Conservation (phyloP, 805 yeast genomes). For the Lachancea sp. region DNA sequence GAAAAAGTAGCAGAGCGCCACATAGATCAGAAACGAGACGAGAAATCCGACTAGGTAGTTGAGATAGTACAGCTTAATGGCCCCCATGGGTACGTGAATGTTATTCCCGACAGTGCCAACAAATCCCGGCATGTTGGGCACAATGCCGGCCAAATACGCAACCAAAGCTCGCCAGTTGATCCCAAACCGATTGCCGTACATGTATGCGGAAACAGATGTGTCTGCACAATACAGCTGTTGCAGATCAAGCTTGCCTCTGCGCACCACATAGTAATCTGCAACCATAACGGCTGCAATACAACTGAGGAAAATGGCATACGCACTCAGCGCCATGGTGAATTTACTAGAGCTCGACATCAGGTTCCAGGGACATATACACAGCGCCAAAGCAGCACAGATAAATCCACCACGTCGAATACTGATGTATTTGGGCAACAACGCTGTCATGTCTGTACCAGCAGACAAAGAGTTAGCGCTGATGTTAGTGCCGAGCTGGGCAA, state of each 20-base stretch:
- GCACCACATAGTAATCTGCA: slow-evolving; percentile 62
- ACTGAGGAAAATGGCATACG: slow-evolving; percentile 76
- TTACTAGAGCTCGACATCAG: slow-evolving; percentile 60
- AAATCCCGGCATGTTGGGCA: slow-evolving; percentile 82
- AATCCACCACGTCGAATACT: slow-evolving; percentile 77
- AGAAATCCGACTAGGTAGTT: slow-evolving; percentile 74
- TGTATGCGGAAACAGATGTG: slow-evolving; percentile 41
- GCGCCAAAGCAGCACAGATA: slow-evolving; percentile 65
- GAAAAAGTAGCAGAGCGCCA: slow-evolving; percentile 43
- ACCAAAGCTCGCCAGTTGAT: slow-evolving; percentile 78
- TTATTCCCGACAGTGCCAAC: slow-evolving; percentile 58
- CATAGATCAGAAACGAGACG: slow-evolving; percentile 50
- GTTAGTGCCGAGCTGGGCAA: slow-evolving; percentile 76
- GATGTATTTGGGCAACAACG: slow-evolving; percentile 54
- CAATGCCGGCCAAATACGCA: slow-evolving; percentile 74
- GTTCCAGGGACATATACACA: slow-evolving; percentile 79
- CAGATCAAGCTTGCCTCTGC: slow-evolving; percentile 63
- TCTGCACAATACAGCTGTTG: slow-evolving; percentile 56
- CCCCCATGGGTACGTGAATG: slow-evolving; percentile 58
- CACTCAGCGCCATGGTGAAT: slow-evolving; percentile 74
- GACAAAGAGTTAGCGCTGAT: slow-evolving; percentile 66
- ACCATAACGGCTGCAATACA: slow-evolving; percentile 74
- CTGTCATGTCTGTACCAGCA: slow-evolving; percentile 68
- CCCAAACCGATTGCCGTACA: slow-evolving; percentile 52
- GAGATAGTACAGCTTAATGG: slow-evolving; percentile 59